Conservation (phyloP, 305 asterid genomes). For the Withania somnifera region DNA sequence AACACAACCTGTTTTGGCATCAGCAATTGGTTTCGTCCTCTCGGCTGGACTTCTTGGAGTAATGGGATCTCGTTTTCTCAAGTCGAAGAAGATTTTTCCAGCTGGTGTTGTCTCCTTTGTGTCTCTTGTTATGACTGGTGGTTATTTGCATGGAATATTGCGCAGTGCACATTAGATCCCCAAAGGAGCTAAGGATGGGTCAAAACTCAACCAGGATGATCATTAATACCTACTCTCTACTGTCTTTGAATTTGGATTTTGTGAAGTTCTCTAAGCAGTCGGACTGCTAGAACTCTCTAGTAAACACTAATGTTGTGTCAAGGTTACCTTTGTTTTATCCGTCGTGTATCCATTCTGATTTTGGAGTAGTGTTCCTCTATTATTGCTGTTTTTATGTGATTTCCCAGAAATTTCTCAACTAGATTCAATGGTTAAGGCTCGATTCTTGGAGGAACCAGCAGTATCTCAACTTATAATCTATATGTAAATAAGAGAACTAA, state of each 20-base stretch:
- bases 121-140: constrained; percentile 77
- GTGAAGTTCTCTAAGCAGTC: neutral
- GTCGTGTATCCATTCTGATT: neutral
- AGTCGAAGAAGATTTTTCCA: constrained; percentile 77
- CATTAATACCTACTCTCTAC: neutral
- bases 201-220: neutral
- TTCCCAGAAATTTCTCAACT: neutral
- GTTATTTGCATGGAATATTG: constrained; percentile 75
- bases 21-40: constrained; percentile 58
- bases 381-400: neutral
- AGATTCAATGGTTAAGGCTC: no score
- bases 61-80: constrained; percentile 82
- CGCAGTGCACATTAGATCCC: constrained; percentile 36
- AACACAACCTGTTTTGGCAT: constrained; percentile 58
- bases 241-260: constrained; percentile 1
- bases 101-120: constrained; percentile 68
- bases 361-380: neutral
- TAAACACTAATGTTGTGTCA: neutral
- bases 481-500: neutral
- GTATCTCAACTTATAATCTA: neutral
- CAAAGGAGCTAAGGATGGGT: neutral
- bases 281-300: neutral
- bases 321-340: neutral
- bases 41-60: constrained; percentile 64
- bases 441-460: neutral